Conservation (phyloP, 2,329 filamentous ascomycete species). For the Nemania abortiva region DNA sequence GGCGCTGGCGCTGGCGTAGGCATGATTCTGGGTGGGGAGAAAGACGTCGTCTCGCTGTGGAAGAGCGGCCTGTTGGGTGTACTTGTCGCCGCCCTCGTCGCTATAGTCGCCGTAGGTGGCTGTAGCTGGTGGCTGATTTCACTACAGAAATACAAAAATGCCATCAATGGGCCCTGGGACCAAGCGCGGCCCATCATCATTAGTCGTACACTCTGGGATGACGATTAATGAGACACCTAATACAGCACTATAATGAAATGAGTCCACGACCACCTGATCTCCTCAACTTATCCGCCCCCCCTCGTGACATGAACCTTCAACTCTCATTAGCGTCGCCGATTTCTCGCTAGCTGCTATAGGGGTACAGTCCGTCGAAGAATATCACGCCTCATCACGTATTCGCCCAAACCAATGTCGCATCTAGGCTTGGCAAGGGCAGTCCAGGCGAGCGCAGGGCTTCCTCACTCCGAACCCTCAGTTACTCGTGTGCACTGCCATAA, state of each 20-base stretch:
- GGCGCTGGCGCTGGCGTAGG: conserved; percentile 84
- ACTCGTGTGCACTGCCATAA: not conserved
- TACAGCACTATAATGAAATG: not conserved
- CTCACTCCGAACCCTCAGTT: not conserved
- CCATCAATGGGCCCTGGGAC: conserved; percentile 98
- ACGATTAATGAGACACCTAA: conserved; percentile 49
- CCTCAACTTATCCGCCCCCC: not conserved
- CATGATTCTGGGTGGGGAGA: conserved; percentile 64
- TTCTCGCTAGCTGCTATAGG: not conserved
- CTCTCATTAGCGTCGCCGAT: no score
- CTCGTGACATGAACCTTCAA: not conserved
- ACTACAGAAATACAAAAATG: conserved; percentile 98
- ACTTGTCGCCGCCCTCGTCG: conserved; percentile 78
- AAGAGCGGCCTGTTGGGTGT: conserved; percentile 75
- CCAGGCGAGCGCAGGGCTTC: not conserved
- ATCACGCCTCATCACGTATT: not conserved
- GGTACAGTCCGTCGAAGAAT: not conserved
- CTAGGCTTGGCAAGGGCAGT: not conserved
- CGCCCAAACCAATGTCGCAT: not conserved
- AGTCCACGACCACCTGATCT: not conserved
- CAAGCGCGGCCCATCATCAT: conserved; percentile 90
- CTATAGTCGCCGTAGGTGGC: conserved; percentile 85
- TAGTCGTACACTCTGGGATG: conserved; percentile 69
- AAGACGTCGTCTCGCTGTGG: conserved; percentile 61
- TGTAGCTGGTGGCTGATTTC: conserved; percentile 99